phyloP scores from a whole-genome alignment of 2,329 filamentous ascomycete genomes.

The Aspergillus spinulosporus region DNA sequence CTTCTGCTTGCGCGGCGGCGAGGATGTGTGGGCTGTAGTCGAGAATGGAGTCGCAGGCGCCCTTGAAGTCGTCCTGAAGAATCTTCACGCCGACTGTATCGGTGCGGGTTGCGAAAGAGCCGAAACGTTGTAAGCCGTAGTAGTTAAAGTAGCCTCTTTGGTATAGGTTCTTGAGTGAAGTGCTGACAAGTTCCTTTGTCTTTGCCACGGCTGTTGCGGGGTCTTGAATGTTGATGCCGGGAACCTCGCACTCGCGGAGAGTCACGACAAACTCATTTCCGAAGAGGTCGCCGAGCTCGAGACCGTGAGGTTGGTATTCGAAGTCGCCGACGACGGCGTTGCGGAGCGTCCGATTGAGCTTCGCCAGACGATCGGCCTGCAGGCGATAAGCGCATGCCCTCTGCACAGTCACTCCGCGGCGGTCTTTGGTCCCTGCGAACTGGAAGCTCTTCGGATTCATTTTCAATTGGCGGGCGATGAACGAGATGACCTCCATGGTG shows the following conservation, averaged over 20 bases:
- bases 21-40: slow-evolving; percentile 67
- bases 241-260: slow-evolving; percentile 77
- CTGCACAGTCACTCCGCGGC: slow-evolving; percentile 82
- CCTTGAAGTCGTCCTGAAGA: slow-evolving; percentile 76
- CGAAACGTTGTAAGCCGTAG: slow-evolving; percentile 95
- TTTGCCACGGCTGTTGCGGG: slow-evolving; percentile 50
- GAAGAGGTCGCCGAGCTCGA: slow-evolving; percentile 78
- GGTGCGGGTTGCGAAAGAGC: slow-evolving; percentile 81
- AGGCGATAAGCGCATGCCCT: slow-evolving; percentile 68
- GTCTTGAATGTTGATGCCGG: slow-evolving; percentile 41
- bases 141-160: slow-evolving; percentile 92
- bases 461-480: slow-evolving; percentile 71
- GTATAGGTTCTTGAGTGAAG: slow-evolving; percentile 66
- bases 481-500: slow-evolving; percentile 85
- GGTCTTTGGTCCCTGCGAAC: slow-evolving; percentile 90
- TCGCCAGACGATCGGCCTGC: slow-evolving; percentile 63
- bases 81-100: slow-evolving; percentile 83
- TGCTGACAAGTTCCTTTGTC: slow-evolving; percentile 50
- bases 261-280: slow-evolving; percentile 95
- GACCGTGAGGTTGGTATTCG: slow-evolving; percentile 67
- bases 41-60: slow-evolving; percentile 75
- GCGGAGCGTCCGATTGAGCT: slow-evolving; percentile 62
- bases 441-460: slow-evolving; percentile 67
- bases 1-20: slow-evolving; percentile 53
- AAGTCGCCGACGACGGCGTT: slow-evolving; percentile 74